A percentile compares a stretch with the other conserved stretches of the same genome.
These are phyloP conservation scores for Backusella tuberculispora DNA, from an alignment of 192 early-diverging fungal genomes.

Conservation along the genomic window DNA sequence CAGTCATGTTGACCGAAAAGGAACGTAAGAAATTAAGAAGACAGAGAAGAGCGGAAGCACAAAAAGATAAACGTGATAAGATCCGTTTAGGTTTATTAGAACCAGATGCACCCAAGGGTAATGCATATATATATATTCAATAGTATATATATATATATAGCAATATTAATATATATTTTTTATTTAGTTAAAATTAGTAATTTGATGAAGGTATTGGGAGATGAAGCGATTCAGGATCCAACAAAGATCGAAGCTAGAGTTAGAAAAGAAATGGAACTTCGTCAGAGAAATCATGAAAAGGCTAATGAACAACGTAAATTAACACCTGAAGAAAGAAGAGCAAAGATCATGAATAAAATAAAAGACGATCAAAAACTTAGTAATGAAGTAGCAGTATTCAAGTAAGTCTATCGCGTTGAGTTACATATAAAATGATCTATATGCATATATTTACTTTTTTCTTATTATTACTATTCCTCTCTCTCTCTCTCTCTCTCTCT, in stretches of 20 bases:
- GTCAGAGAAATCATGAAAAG: slow-evolving; percentile 80
- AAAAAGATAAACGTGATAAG: slow-evolving; percentile 94
- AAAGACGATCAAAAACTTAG: slow-evolving; percentile 70
- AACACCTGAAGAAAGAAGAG: slow-evolving; percentile 83
- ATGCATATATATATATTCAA: neutral
- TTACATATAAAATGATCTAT: no score
- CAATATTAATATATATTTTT: neutral
- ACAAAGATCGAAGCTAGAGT: slow-evolving; percentile 93
- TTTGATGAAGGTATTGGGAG: slow-evolving; percentile 94
- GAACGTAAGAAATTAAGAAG: slow-evolving; percentile 94
- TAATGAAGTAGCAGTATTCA: slow-evolving; percentile 84
- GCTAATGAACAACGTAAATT: slow-evolving; percentile 84
- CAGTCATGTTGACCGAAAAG: slow-evolving; percentile 83
- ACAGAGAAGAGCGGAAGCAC: slow-evolving; percentile 80
- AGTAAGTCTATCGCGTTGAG: slow-evolving; percentile 49
- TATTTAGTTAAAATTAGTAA: slow-evolving; percentile 81
- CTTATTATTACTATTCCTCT: no score
- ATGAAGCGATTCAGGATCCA: slow-evolving; percentile 93
- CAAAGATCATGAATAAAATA: slow-evolving; percentile 77
- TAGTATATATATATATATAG: neutral
- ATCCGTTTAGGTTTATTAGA: slow-evolving; percentile 91
- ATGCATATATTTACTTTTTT: neutral
- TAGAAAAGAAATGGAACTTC: slow-evolving; percentile 81
- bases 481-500: no score
- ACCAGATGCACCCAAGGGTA: slow-evolving; percentile 84